Evolutionary conservation across 257 asterid species (phyloP).

Genomic region (Solanum sejunctum): DNA sequence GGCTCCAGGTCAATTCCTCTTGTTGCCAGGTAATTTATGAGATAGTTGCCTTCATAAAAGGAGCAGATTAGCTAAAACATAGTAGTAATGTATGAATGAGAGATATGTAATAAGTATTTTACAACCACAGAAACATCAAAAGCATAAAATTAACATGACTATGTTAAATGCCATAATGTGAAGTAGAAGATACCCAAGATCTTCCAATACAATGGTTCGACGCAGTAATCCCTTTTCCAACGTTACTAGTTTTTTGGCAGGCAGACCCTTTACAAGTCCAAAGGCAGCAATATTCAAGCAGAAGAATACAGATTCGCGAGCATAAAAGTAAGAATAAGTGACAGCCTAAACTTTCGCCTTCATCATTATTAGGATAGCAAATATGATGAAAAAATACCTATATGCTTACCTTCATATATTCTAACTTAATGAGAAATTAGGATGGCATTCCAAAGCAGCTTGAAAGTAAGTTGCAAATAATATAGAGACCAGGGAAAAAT

Average conservation of each 20-base stretch:
- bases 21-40: constrained; percentile 87
- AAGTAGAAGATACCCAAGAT: background rate
- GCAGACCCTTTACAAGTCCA: background rate
- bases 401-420: background rate
- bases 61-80: constrained; percentile 18
- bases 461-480: background rate
- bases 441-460: background rate
- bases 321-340: background rate
- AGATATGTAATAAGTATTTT: background rate
- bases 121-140: background rate
- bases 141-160: background rate
- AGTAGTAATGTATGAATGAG: background rate
- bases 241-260: background rate
- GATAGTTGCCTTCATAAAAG: constrained; percentile 88
- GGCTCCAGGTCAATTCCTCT: constrained; percentile 97
- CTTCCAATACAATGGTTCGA: background rate
- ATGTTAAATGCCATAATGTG: background rate
- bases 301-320: background rate
- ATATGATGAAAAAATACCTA: background rate
- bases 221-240: background rate
- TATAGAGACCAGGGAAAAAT: background rate
- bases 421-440: background rate
- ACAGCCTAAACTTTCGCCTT: background rate
- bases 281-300: background rate
- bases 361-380: background rate